Evolutionary conservation across 163 green algal genomes (phyloP), one percentile per base, ranked within the genome.

Genomic region (Coccomyxa subellipsoidea): DNA sequence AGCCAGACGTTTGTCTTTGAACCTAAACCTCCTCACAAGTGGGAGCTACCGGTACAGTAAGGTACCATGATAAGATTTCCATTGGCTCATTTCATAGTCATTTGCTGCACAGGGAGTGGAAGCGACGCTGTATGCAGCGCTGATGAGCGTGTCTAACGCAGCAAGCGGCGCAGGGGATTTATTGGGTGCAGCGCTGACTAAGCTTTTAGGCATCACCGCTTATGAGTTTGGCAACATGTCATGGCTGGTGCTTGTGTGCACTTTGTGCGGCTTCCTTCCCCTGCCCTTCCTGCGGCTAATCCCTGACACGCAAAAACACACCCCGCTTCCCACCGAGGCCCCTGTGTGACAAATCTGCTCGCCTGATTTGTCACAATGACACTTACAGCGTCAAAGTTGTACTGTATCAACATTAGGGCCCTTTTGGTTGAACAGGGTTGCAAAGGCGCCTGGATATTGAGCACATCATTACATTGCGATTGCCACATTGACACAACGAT

Each of bases 51-150:
- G n/a, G n/a, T n/a, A n/a, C n/a, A n/a, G n/a, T n/a, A n/a, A n/a
- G n/a, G n/a, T n/a, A n/a, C n/a, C n/a, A n/a, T n/a, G n/a, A n/a
- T n/a, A n/a, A n/a, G n/a, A n/a, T n/a, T n/a, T n/a, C n/a, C n/a
- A n/a, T n/a, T n/a, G n/a, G n/a, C n/a, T n/a, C n/a, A n/a, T n/a
- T n/a, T n/a, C n/a, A n/a, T n/a, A n/a, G n/a, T n/a, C n/a, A n/a
- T n/a, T n/a, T n/a, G n/a, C n/a, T n/a, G n/a, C n/a, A 29, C 77
- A 82, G 77, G 82, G 82, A 18, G 77, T 86, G 40, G 82, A 86
- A 36, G 82, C 77, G 27, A 81, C 77, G 34, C 40, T 86, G 7
- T 86, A 81, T 59, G 39, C 82, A 10, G 71, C 70, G 8, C 77
- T 86, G 47, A 86, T 86, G 82, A 81, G 71, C 35, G 59, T 86